Conservation (phyloP, 164 flowering plant species). For the Cinnamomum micranthum region DNA sequence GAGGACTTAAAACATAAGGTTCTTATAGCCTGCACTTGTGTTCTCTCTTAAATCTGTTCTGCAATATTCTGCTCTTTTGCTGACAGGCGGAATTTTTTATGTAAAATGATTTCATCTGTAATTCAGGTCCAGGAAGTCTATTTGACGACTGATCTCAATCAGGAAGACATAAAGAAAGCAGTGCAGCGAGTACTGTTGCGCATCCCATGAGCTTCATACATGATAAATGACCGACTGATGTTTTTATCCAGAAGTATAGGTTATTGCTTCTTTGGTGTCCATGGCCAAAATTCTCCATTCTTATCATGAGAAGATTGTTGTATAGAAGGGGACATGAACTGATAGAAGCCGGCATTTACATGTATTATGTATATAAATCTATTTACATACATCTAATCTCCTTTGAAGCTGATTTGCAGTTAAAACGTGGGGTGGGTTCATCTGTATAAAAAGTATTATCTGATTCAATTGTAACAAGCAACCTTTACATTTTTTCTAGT, state of each 20-base stretch:
- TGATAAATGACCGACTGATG: neutral
- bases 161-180: constrained; percentile 77
- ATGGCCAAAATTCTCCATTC: neutral
- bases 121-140: constrained; percentile 87
- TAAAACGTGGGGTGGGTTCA: neutral
- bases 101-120: neutral
- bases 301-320: neutral
- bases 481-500: too few species aligned
- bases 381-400: too few species aligned
- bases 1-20: too few species aligned
- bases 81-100: neutral
- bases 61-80: too few species aligned
- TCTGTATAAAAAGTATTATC: neutral
- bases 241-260: neutral
- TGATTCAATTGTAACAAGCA: too few species aligned
- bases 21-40: too few species aligned
- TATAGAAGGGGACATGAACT: too few species aligned
- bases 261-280: neutral
- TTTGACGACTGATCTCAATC: constrained; percentile 73
- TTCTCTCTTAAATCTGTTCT: too few species aligned
- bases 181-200: constrained; percentile 77
- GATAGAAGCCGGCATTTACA: too few species aligned
- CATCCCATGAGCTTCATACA: constrained; percentile 48
- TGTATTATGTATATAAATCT: too few species aligned
- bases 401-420: too few species aligned